phyloP scores from a whole-genome alignment of 345 rosid genomes.

The Eucalyptus polybractea region DNA sequence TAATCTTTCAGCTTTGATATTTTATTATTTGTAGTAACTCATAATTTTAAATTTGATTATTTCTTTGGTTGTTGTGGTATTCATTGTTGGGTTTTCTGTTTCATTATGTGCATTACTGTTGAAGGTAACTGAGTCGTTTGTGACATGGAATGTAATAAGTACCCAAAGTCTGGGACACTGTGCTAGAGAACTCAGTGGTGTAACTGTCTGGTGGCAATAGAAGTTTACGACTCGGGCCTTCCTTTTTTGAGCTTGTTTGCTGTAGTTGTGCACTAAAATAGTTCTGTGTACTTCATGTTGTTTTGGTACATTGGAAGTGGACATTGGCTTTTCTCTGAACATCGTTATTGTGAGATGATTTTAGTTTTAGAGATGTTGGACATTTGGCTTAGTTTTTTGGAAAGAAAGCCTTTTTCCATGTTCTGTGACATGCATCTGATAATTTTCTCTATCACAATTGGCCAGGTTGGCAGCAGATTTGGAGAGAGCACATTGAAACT shows the following conservation, averaged over 20 bases:
- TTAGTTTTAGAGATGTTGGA: background rate
- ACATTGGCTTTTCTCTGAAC: background rate
- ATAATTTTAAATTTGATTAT: background rate
- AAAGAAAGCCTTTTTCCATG: background rate
- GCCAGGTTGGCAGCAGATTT: constrained; percentile 91
- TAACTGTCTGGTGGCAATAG: background rate
- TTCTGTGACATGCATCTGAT: background rate
- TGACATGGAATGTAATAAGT: background rate
- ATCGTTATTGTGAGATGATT: background rate
- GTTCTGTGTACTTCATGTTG: background rate
- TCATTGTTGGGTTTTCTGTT: background rate
- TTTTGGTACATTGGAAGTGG: background rate
- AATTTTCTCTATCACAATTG: background rate
- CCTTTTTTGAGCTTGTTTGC: background rate
- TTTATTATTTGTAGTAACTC: background rate
- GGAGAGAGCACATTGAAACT: constrained; percentile 92
- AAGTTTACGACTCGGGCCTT: background rate
- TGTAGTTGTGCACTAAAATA: background rate
- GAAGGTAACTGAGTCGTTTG: background rate
- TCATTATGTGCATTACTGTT: background rate
- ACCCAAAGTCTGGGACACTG: background rate
- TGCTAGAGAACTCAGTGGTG: background rate
- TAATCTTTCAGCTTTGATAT: background rate
- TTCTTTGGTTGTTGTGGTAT: background rate
- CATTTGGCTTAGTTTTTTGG: background rate